Base-by-base conservation (phyloP, 768 basidiomycete species). In the Fistulinella prunicolor region DNA sequence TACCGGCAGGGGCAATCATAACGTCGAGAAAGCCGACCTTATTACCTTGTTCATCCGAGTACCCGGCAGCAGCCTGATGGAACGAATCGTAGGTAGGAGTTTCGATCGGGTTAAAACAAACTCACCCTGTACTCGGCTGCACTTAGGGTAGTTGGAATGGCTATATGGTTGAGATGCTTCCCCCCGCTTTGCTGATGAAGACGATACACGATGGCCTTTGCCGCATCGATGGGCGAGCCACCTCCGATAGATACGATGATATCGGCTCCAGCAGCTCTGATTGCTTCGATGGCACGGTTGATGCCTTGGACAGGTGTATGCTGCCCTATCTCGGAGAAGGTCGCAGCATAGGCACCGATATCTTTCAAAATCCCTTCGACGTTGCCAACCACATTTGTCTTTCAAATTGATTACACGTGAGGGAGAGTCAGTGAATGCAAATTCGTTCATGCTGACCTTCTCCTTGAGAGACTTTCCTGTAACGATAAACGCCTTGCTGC, bases 131-230 rank as follows among this genome's bases (percentile, higher is more conserved):
- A 87, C 60, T 88, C 88, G 9, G 86, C 86, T 1, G 86, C 86
- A 56, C 85, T 88, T 29, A 91, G 70, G 5, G 88, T 89, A 7
- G 89, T 92, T 0, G 89, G 89, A 48, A 91, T 83, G 14, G 89
- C 85, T 42, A 92, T 86, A 55, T 89, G 87, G 17, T 67, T 73
- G 41, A 79, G 65, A 41, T 75, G 81, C 5, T 67, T 66, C 1
- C 77, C 79, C 2, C 79, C 81, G 3, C 56, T 65, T 50, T 82
- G 78, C 50, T 82, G 66, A 54, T 85, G 80, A 26, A 82, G 67
- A 42, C 78, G 74, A 62, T 81, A 83, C 8, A 85, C 61, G 23
- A 90, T 84, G 0, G 81, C 82, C 61, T 92, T 91, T 19, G 85
- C 70, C 2, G 84, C 86, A 62, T 90, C 89, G 49, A 90, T 73